These are phyloP conservation scores for Umbelopsis isabellina DNA, from an alignment of 192 early-diverging fungal species.

Conservation along the genomic window DNA sequence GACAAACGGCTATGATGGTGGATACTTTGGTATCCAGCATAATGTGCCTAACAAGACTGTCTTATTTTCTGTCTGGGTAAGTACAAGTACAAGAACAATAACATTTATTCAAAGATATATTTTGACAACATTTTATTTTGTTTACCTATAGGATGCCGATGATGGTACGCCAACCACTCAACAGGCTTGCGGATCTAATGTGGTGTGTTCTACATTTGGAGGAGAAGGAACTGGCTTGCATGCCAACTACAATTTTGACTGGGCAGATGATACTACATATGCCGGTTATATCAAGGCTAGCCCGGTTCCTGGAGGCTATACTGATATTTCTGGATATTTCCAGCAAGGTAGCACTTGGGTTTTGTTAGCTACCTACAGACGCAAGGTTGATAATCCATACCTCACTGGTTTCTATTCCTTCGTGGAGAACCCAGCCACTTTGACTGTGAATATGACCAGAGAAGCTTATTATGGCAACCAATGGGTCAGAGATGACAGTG, in stretches of 20 bases:
- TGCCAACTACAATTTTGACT: conserved; percentile 6
- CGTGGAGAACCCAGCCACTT: too few species aligned
- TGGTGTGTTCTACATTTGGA: conserved; percentile 19
- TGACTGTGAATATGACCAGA: too few species aligned
- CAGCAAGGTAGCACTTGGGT: too few species aligned
- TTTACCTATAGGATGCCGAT: background rate
- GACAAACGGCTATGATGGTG: conserved; percentile 18
- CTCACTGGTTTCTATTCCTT: too few species aligned
- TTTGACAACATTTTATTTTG: background rate
- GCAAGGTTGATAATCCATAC: too few species aligned
- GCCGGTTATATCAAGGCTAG: background rate
- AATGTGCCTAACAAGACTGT: conserved; percentile 22
- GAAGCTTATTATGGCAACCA: too few species aligned
- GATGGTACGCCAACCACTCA: conserved; percentile 9
- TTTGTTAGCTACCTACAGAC: too few species aligned
- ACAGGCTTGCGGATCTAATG: background rate
- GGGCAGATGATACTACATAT: conserved; percentile 16
- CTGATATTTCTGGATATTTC: too few species aligned
- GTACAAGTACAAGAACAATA: background rate
- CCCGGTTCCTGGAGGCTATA: background rate
- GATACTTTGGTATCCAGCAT: conserved; percentile 33
- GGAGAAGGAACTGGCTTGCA: conserved; percentile 30
- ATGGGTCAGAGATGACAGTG: too few species aligned
- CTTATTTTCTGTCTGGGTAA: conserved; percentile 28
- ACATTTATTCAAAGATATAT: background rate